Evolutionary conservation across 2,329 filamentous ascomycete species (phyloP).

Genomic region (Stachybotrys echinatus): DNA sequence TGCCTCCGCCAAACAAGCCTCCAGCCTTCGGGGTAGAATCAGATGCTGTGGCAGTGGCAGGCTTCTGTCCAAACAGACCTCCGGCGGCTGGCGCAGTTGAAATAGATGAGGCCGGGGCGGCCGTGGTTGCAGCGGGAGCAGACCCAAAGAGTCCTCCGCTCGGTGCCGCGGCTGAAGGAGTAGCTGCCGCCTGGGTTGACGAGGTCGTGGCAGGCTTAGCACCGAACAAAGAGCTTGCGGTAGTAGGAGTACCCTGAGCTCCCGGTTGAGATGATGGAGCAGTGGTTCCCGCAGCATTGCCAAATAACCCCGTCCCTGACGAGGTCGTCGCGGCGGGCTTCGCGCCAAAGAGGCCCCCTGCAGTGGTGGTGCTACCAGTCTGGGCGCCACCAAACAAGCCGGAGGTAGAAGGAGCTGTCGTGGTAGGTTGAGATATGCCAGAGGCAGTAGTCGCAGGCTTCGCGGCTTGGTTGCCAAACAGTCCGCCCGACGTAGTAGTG

Average conservation of each 20-base stretch:
- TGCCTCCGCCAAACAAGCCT: slow-evolving; percentile 22
- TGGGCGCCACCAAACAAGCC: slow-evolving; percentile 16
- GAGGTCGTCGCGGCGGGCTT: slow-evolving; percentile 19
- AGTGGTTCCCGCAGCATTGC: slow-evolving; percentile 8
- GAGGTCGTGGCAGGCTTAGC: slow-evolving; percentile 31
- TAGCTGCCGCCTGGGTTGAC: slow-evolving; percentile 8
- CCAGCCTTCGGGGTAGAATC: slow-evolving; percentile 23
- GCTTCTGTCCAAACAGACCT: slow-evolving; percentile 26
- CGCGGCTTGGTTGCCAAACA: slow-evolving; percentile 3
- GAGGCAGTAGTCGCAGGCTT: slow-evolving; percentile 10
- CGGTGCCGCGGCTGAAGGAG: slow-evolving; percentile 23
- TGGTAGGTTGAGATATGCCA: slow-evolving; percentile 7
- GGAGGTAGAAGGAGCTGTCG: slow-evolving; percentile 7
- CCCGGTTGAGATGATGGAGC: slow-evolving; percentile 17
- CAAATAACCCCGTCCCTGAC: slow-evolving; percentile 18
- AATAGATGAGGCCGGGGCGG: slow-evolving; percentile 21
- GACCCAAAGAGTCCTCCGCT: slow-evolving; percentile 30
- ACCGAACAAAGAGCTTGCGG: slow-evolving; percentile 30
- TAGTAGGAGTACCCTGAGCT: slow-evolving; percentile 12
- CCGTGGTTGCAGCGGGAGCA: slow-evolving; percentile 18
- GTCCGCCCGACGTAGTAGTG: neutral
- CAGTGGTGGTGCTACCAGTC: slow-evolving; percentile 9
- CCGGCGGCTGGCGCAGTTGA: slow-evolving; percentile 21
- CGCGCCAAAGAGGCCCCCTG: slow-evolving; percentile 22
- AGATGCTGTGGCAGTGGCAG: slow-evolving; percentile 19